Evolutionary conservation across 177 flowering plant genomes (phyloP), one percentile per base, ranked within the genome.

Genomic region (Vitis hybrid): DNA sequence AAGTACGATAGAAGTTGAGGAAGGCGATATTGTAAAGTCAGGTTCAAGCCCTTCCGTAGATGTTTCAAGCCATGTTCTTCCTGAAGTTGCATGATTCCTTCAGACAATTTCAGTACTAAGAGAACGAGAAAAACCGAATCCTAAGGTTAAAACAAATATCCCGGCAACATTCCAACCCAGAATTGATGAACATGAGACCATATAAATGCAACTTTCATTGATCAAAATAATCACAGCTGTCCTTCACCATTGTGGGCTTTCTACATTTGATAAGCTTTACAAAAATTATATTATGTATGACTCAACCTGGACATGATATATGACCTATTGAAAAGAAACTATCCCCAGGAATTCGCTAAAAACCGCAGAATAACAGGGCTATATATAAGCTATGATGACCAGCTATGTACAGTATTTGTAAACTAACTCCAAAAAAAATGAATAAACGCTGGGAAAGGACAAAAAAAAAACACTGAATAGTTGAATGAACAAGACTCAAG

Each of bases 301-400:
- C 53, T 46, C 12, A 53, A 65, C n/a, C 20, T 46, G 53, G 49
- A 74, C 59, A 58, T 53, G 12, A 58, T 58, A 50, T 35, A 35
- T 35, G 11, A 67, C 75, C 74, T 71, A 69, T 52, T 20, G 48
- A 56, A 30, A 64, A 54, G 62, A 30, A 35, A 61, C 17, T 54
- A 15, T 48, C 21, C 69, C 83, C 86, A 58, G 64, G 69, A 53
- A 69, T 74, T 78, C 63, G 77, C 80, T 73, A 76, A 82, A 83
- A 80, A 83, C 53, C 65, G 76, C 77, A 73, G 61, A 70, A 65
- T 56, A 53, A 66, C 69, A 30, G 72, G 83, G 81, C 15, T 24
- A 21, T 32, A 41, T 65, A 65, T 30, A 69, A 53, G 50, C 58
- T 56, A 65, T 57, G 49, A 58, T 56, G 35, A 49, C 27, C 6